Conservation (phyloP, 2,329 filamentous ascomycete species). For the Exophiala oligosperma region DNA sequence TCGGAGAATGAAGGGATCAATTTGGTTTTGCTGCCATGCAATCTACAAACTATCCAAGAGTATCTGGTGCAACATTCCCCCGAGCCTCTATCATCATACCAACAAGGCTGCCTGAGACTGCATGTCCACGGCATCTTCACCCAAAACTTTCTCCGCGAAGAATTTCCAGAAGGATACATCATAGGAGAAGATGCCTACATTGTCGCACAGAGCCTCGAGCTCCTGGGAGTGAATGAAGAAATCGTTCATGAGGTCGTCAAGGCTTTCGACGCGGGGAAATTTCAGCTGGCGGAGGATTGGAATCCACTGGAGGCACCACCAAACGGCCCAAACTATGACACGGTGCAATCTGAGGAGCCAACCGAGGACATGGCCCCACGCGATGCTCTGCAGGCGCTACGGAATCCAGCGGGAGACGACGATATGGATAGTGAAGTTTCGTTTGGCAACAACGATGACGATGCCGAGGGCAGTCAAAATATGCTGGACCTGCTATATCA, state of each 20-base stretch:
- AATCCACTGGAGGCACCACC: constrained; percentile 6
- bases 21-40: constrained; percentile 19
- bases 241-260: constrained; percentile 13
- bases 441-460: constrained; percentile 41
- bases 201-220: constrained; percentile 10
- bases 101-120: constrained; percentile 16
- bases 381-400: constrained; percentile 16
- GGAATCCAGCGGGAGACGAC: constrained; percentile 41
- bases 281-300: constrained; percentile 9
- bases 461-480: constrained; percentile 64
- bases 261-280: constrained; percentile 12
- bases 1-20: constrained; percentile 8
- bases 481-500: constrained; percentile 84
- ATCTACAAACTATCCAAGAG: constrained; percentile 17
- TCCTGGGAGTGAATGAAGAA: constrained; percentile 8
- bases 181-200: constrained; percentile 21
- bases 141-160: constrained; percentile 25
- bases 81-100: constrained; percentile 3
- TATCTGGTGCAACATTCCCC: constrained; percentile 10
- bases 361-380: constrained; percentile 15
- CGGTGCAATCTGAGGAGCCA: constrained; percentile 12
- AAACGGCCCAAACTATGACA: neutral
- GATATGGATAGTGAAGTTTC: constrained; percentile 46
- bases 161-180: constrained; percentile 26
- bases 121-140: constrained; percentile 25